Evolutionary conservation across 208 protist species (phyloP).

Genomic region (Tritrichomonas foetus): DNA sequence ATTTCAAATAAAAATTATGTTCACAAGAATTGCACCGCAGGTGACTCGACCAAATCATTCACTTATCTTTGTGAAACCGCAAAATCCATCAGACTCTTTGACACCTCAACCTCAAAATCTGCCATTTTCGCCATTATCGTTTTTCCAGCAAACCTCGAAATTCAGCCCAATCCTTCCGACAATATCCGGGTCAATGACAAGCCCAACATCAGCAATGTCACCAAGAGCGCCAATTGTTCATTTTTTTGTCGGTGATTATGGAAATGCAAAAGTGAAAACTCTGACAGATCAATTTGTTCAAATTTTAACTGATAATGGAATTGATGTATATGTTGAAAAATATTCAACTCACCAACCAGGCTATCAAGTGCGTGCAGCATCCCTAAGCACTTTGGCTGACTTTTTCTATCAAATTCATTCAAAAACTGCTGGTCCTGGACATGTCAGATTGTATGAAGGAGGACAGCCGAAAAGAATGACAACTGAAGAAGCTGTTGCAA

Average conservation of each 20-base stretch:
- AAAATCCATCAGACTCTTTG: too few species aligned
- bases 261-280: constrained; percentile 36
- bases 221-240: not conserved
- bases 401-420: constrained; percentile 38
- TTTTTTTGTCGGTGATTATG: constrained; percentile 30
- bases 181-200: too few species aligned
- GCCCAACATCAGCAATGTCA: not conserved
- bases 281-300: constrained; percentile 12
- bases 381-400: not conserved
- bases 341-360: not conserved
- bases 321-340: not conserved
- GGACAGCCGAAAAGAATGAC: constrained; percentile 29
- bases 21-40: too few species aligned
- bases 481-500: not conserved
- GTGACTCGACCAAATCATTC: too few species aligned
- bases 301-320: not conserved
- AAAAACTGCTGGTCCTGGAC: not conserved
- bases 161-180: not conserved
- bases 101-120: too few species aligned
- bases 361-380: not conserved
- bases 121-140: too few species aligned
- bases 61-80: too few species aligned
- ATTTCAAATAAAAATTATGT: too few species aligned
- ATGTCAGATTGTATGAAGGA: not conserved
- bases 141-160: too few species aligned